Evolutionary conservation across 225 moss, liverwort and hornwort species (phyloP).

Genomic region (Rhytidiadelphus loreus): DNA sequence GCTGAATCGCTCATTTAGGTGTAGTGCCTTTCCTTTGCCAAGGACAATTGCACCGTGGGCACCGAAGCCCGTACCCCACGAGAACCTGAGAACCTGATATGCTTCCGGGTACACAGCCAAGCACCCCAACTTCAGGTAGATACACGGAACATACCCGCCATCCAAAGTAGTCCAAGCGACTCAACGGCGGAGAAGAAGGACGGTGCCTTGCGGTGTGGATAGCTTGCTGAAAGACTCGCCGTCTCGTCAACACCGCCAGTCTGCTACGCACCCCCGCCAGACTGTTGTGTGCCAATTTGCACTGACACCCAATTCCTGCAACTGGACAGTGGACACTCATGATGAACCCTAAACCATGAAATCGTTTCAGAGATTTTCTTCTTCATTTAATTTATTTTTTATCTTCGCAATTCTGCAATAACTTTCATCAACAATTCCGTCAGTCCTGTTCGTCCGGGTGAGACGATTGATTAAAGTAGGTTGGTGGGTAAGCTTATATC

Average conservation of each 20-base stretch:
- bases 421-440: neutral
- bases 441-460: neutral
- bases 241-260: constrained; percentile 22
- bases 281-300: neutral
- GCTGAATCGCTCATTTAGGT: neutral
- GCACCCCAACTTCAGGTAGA: neutral
- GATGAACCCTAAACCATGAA: neutral
- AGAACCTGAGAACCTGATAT: neutral
- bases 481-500: neutral
- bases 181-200: neutral
- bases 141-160: neutral
- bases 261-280: neutral
- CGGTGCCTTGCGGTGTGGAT: neutral
- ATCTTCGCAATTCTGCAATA: neutral
- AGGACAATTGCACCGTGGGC: neutral
- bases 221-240: neutral
- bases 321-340: neutral
- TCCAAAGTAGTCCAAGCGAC: neutral
- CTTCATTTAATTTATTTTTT: no score
- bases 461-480: neutral
- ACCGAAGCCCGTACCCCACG: neutral
- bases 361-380: neutral
- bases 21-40: neutral
- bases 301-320: neutral
- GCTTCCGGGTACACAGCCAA: neutral